A percentile compares a stretch with the other conserved stretches of the same genome.
Evolutionary conservation across 306 rosid genomes (phyloP).

Genomic region (Hippophae rhamnoides): DNA sequence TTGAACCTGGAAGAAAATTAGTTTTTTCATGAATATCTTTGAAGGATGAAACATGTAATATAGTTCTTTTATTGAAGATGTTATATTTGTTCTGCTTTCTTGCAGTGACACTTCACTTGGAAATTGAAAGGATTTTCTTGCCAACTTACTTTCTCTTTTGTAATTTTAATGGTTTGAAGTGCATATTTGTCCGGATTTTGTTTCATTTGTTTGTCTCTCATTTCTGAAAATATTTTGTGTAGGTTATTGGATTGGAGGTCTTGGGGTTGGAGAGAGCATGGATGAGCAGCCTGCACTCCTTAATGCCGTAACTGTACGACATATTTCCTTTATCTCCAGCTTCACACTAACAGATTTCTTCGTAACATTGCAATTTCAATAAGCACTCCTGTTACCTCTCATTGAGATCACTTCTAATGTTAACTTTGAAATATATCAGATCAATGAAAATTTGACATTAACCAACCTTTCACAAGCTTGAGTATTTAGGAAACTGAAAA

Average conservation of each 20-base stretch:
- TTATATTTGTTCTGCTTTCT: too few species aligned
- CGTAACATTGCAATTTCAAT: neutral
- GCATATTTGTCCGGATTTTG: neutral
- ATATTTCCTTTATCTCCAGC: slow-evolving; percentile 4
- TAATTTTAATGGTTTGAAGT: neutral
- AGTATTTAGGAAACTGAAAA: too few species aligned
- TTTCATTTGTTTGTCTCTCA: neutral
- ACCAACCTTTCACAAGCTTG: too few species aligned
- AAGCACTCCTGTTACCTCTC: neutral
- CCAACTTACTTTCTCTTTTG: too few species aligned
- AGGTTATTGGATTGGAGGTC: slow-evolving; percentile 95
- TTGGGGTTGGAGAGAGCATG: slow-evolving; percentile 87
- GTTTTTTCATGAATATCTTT: too few species aligned
- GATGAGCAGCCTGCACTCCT: slow-evolving; percentile 75
- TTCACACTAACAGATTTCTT: slow-evolving; percentile 1
- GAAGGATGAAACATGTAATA: too few species aligned
- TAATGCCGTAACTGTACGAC: slow-evolving; percentile 51
- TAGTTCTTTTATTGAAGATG: too few species aligned
- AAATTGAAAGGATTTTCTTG: too few species aligned
- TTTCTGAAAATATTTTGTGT: slow-evolving; percentile 7
- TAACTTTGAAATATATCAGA: neutral
- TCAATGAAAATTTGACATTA: neutral
- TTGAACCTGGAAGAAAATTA: too few species aligned
- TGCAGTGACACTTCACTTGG: too few species aligned
- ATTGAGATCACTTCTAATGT: neutral